Percentiles rank a stretch among this genome's conserved stretches.
These are phyloP conservation scores for Gypsophila paniculata DNA, from an alignment of 179 eudicot genomes.

Conservation along the genomic window DNA sequence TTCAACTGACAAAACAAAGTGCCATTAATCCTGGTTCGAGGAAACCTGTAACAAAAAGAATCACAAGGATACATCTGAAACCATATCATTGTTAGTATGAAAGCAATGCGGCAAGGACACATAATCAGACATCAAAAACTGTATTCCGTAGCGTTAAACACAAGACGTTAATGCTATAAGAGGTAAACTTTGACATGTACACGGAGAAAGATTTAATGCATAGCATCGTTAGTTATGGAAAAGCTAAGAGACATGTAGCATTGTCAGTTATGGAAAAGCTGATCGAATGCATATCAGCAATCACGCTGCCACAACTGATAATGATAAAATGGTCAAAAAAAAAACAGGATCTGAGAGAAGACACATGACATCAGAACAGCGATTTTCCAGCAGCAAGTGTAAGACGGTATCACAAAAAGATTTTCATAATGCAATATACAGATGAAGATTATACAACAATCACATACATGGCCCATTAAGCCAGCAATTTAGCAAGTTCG, in stretches of 20 bases:
- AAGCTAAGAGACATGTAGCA: background rate
- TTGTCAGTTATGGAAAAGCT: slow-evolving; percentile 1
- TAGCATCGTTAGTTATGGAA: background rate
- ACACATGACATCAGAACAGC: background rate
- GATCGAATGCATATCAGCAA: background rate
- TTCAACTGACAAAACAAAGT: background rate
- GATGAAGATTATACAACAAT: slow-evolving; percentile 12
- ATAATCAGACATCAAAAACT: background rate
- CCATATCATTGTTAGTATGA: background rate
- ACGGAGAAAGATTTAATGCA: background rate
- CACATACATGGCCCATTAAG: slow-evolving; percentile 33
- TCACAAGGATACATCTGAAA: background rate
- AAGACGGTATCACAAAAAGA: background rate
- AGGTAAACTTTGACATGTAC: background rate
- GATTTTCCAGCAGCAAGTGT: background rate
- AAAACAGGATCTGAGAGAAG: background rate
- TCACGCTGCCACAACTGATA: background rate
- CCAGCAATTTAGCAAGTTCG: slow-evolving; percentile 85
- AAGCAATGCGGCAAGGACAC: background rate
- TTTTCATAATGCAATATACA: slow-evolving; percentile 8
- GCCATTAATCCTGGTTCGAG: background rate
- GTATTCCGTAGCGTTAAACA: background rate
- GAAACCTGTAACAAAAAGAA: background rate
- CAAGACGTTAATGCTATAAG: background rate
- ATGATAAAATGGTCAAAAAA: too few species aligned